Conservation (phyloP, 169 alveolate species). For the Cryptosporidium ryanae region DNA sequence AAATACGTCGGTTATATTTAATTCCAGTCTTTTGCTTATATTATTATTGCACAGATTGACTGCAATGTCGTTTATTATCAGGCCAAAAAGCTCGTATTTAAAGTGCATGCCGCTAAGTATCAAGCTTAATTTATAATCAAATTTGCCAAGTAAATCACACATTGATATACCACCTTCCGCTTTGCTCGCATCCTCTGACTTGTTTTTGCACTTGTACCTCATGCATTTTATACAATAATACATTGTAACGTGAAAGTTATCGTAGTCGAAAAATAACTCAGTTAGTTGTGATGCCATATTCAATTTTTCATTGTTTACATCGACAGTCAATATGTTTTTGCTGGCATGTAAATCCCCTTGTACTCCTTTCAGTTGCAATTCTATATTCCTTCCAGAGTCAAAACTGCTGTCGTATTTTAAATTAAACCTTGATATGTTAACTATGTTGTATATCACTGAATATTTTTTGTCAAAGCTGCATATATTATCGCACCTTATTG, state of each 20-base stretch:
- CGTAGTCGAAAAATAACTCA: conserved; percentile 13
- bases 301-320: conserved; percentile 21
- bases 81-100: conserved; percentile 36
- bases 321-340: conserved; percentile 1
- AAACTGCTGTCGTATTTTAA: not conserved
- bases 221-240: conserved; percentile 13
- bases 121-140: not conserved
- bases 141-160: too few species aligned
- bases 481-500: not conserved
- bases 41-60: not conserved
- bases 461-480: too few species aligned
- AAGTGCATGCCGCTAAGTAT: conserved; percentile 11
- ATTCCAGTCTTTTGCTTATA: not conserved
- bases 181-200: too few species aligned
- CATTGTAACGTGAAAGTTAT: not conserved
- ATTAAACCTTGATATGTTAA: not conserved
- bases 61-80: not conserved
- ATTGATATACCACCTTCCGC: too few species aligned
- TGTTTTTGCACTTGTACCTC: not conserved
- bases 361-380: conserved; percentile 1
- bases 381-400: not conserved
- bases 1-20: not conserved
- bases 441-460: not conserved
- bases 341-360: not conserved
- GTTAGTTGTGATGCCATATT: not conserved